Conservation (phyloP, 306 rosid genomes). For the Bauhinia variegata region DNA sequence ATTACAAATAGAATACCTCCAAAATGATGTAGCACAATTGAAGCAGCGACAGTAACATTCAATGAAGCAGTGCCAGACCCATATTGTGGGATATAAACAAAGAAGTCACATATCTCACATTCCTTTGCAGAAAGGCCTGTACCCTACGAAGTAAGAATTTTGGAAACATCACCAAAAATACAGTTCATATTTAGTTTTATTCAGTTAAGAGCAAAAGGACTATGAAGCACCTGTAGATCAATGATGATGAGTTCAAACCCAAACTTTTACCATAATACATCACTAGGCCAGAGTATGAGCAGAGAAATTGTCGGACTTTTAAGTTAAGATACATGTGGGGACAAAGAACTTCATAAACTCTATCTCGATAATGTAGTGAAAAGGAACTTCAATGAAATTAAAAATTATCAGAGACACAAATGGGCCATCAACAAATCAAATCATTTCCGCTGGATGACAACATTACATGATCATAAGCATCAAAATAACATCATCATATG, state of each 20-base stretch:
- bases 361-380: neutral
- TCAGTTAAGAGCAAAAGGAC: neutral
- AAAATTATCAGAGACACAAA: neutral
- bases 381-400: neutral
- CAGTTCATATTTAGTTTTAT: neutral
- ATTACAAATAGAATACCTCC: slow-evolving; percentile 61
- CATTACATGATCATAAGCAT: no score
- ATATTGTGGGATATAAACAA: slow-evolving; percentile 89
- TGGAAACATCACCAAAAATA: slow-evolving; percentile 2
- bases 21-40: slow-evolving; percentile 90
- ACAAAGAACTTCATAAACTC: neutral
- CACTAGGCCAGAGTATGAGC: slow-evolving; percentile 5
- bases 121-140: slow-evolving; percentile 91
- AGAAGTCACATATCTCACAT: slow-evolving; percentile 85
- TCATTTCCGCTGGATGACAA: neutral
- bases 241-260: neutral
- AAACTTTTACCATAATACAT: neutral
- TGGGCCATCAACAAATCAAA: neutral
- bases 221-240: neutral
- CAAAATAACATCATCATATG: neutral
- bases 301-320: neutral
- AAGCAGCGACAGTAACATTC: slow-evolving; percentile 93
- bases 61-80: slow-evolving; percentile 90
- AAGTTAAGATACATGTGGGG: neutral
- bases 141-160: slow-evolving; percentile 53